Evolutionary conservation across 148 eudicot species (phyloP).

Genomic region (Agrostemma githago): DNA sequence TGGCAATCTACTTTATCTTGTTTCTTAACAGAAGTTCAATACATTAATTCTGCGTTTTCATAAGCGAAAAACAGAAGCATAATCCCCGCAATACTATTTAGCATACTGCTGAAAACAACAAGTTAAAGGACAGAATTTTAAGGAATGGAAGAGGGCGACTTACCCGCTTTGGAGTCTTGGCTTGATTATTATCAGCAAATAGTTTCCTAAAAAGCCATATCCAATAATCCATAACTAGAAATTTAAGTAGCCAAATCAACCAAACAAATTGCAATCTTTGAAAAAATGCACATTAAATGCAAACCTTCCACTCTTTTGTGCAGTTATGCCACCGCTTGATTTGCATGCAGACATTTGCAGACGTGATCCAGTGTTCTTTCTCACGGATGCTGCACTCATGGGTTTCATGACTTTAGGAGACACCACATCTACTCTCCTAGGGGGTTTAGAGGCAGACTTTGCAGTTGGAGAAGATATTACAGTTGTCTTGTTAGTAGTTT

Average conservation of each 20-base stretch:
- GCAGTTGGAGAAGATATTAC: conserved; percentile 35
- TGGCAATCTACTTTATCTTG: neutral
- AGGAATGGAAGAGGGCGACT: neutral
- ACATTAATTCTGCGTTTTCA: neutral
- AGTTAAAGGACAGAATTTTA: neutral
- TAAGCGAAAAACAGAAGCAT: neutral
- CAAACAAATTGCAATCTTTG: neutral
- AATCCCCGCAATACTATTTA: neutral
- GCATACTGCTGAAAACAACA: neutral
- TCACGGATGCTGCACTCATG: conserved; percentile 33
- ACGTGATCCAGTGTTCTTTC: conserved; percentile 37
- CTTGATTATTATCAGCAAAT: conserved; percentile 34
- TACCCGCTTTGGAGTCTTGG: conserved; percentile 38
- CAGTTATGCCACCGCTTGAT: conserved; percentile 12
- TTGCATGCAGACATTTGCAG: conserved; percentile 26
- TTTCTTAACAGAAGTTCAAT: neutral
- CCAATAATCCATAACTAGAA: neutral
- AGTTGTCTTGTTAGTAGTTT: conserved; percentile 33
- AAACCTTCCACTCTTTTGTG: conserved; percentile 53
- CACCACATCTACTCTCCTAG: conserved; percentile 19
- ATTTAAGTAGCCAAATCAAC: neutral
- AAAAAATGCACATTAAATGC: neutral
- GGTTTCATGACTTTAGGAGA: conserved; percentile 43
- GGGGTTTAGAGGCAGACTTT: conserved; percentile 30
- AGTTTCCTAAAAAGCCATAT: conserved; percentile 42